phyloP scores from a whole-genome alignment of 2,329 filamentous ascomycete species.

The Cercospora sp. region DNA sequence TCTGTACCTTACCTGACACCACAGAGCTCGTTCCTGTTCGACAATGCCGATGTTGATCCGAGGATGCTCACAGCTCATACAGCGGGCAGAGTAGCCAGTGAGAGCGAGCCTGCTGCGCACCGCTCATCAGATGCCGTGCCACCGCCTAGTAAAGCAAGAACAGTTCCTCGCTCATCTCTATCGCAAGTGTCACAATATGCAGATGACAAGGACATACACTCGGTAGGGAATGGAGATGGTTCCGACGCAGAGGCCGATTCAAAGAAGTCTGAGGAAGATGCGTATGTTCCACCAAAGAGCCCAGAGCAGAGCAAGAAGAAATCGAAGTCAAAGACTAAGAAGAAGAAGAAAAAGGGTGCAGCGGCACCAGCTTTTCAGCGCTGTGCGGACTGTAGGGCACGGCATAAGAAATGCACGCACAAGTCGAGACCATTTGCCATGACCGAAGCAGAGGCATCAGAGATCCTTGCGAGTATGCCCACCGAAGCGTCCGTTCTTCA shows the following conservation, averaged over 20 bases:
- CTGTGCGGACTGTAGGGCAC: constrained; percentile 1
- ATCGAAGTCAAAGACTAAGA: neutral
- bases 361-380: neutral
- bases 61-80: neutral
- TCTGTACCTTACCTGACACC: neutral
- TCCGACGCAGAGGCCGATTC: neutral
- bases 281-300: neutral
- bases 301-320: neutral
- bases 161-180: neutral
- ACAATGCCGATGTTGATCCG: neutral
- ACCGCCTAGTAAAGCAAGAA: neutral
- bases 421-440: neutral
- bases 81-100: neutral
- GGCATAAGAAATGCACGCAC: constrained; percentile 6
- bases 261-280: neutral
- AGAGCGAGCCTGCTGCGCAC: neutral
- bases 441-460: neutral
- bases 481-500: neutral
- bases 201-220: neutral
- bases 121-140: neutral
- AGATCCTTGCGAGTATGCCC: neutral
- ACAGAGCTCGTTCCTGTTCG: neutral
- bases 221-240: neutral
- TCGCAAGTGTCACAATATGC: neutral
- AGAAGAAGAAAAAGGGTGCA: neutral